Evolutionary conservation across 2,329 filamentous ascomycete genomes (phyloP).

Genomic region (Talaromyces sp.): DNA sequence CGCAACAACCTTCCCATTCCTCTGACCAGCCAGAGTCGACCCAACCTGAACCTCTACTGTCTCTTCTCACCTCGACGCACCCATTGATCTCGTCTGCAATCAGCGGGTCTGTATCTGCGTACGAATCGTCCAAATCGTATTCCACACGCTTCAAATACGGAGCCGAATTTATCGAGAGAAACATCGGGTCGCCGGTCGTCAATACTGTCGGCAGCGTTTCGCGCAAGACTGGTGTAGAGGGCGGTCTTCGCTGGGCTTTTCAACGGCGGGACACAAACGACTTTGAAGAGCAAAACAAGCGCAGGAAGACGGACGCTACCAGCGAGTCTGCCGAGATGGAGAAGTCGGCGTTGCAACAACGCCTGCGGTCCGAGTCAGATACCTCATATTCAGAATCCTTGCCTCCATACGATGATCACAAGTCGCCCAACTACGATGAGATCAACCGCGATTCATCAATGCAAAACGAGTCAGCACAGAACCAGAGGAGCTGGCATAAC

Average conservation of each 20-base stretch:
- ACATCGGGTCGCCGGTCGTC: slow-evolving; percentile 73
- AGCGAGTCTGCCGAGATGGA: slow-evolving; percentile 36
- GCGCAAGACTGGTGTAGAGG: slow-evolving; percentile 80
- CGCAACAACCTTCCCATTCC: slow-evolving; percentile 3
- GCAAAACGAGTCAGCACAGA: slow-evolving; percentile 22
- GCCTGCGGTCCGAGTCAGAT: slow-evolving; percentile 54
- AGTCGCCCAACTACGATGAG: slow-evolving; percentile 71
- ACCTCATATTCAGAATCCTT: slow-evolving; percentile 68
- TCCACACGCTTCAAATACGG: slow-evolving; percentile 84
- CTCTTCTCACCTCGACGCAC: slow-evolving; percentile 81
- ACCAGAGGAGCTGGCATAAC: slow-evolving; percentile 63
- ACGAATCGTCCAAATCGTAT: slow-evolving; percentile 82
- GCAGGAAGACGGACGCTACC: slow-evolving; percentile 37
- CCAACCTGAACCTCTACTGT: slow-evolving; percentile 73
- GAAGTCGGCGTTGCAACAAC: slow-evolving; percentile 23
- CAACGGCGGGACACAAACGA: slow-evolving; percentile 34
- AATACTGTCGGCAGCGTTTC: slow-evolving; percentile 82
- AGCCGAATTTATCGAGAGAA: slow-evolving; percentile 85
- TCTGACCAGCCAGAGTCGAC: slow-evolving; percentile 28
- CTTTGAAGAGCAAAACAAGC: slow-evolving; percentile 33
- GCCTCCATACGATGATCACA: slow-evolving; percentile 76
- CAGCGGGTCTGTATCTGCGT: slow-evolving; percentile 76
- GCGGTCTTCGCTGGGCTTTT: slow-evolving; percentile 79
- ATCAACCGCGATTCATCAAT: slow-evolving; percentile 21
- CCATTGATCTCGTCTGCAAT: slow-evolving; percentile 81